These are phyloP conservation scores for Kwoniella bestiolae DNA, from an alignment of 768 basidiomycete species.

Conservation along the genomic window DNA sequence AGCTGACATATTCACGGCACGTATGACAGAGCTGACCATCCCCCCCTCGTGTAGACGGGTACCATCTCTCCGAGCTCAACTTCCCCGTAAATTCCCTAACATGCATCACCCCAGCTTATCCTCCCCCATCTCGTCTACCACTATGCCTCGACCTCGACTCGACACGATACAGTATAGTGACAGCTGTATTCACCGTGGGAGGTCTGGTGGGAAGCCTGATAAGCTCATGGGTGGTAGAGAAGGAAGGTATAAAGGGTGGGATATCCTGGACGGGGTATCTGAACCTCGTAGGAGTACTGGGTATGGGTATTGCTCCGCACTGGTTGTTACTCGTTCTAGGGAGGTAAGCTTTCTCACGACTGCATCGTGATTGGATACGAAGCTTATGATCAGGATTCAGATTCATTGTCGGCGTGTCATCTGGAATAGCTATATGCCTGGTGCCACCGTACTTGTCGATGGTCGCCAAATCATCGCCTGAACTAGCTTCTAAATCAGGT, in stretches of 20 bases:
- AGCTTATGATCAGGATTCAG: conserved; percentile 22
- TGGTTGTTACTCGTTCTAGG: conserved; percentile 48
- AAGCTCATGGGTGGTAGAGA: conserved; percentile 42
- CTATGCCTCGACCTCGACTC: conserved; percentile 81
- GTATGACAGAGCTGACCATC: neutral
- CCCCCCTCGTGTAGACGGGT: conserved; percentile 65
- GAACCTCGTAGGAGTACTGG: conserved; percentile 46
- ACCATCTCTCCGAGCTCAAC: conserved; percentile 88
- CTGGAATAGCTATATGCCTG: conserved; percentile 52
- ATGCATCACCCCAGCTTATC: conserved; percentile 62
- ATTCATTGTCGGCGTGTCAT: conserved; percentile 48
- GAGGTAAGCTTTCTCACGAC: conserved; percentile 30
- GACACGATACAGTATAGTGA: conserved; percentile 77
- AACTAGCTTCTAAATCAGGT: conserved; percentile 38
- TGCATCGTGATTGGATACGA: neutral
- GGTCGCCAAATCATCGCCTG: conserved; percentile 40
- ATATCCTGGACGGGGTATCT: conserved; percentile 52
- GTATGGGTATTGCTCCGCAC: conserved; percentile 48
- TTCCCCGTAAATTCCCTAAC: conserved; percentile 78
- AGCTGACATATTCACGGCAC: neutral
- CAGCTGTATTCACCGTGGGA: conserved; percentile 82
- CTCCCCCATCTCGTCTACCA: conserved; percentile 59
- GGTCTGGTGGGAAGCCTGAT: conserved; percentile 69
- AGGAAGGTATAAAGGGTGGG: conserved; percentile 42
- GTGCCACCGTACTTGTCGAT: conserved; percentile 51